Percentiles rank a stretch among this genome's conserved stretches.
These are phyloP conservation scores for Pochonia chlamydosporia DNA, from an alignment of 2,329 filamentous ascomycete species.

Conservation along the genomic window DNA sequence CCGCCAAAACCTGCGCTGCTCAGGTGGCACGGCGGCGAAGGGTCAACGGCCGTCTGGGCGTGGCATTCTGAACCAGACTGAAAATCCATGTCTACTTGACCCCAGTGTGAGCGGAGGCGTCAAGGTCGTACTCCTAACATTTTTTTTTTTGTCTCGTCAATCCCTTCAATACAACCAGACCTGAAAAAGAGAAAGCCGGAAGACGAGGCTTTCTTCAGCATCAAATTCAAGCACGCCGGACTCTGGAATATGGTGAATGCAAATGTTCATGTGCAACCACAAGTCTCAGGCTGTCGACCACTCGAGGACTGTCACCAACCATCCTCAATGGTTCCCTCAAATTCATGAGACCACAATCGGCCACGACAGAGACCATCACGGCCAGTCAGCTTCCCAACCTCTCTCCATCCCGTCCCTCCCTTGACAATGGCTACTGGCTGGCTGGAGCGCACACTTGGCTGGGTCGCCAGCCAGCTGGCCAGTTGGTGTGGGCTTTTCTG, in stretches of 20 bases:
- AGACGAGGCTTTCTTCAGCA: too few relatives aligned
- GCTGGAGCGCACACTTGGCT: constrained; percentile 4
- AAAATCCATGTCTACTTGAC: too few relatives aligned
- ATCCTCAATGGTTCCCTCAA: not conserved
- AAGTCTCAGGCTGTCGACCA: not conserved
- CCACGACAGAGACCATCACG: not conserved
- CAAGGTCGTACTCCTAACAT: not conserved
- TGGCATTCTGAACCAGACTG: too few relatives aligned
- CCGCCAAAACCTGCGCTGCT: too few relatives aligned
- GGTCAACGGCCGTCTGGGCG: too few relatives aligned
- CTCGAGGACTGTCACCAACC: not conserved
- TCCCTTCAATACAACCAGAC: not conserved
- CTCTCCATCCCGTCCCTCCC: constrained; percentile 5
- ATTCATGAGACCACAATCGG: not conserved
- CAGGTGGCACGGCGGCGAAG: too few relatives aligned
- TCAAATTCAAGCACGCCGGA: too few relatives aligned
- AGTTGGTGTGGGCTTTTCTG: constrained; percentile 5
- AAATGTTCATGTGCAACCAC: not conserved
- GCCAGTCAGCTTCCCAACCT: constrained; percentile 4
- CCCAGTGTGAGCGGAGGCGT: not conserved
- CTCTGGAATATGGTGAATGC: not conserved
- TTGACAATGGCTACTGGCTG: constrained; percentile 5
- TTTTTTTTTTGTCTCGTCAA: not conserved
- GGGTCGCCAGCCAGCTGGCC: constrained; percentile 6
- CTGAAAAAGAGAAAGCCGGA: too few relatives aligned